Evolutionary conservation across 2,329 filamentous ascomycete genomes (phyloP).

Genomic region (Alternaria infectoria): DNA sequence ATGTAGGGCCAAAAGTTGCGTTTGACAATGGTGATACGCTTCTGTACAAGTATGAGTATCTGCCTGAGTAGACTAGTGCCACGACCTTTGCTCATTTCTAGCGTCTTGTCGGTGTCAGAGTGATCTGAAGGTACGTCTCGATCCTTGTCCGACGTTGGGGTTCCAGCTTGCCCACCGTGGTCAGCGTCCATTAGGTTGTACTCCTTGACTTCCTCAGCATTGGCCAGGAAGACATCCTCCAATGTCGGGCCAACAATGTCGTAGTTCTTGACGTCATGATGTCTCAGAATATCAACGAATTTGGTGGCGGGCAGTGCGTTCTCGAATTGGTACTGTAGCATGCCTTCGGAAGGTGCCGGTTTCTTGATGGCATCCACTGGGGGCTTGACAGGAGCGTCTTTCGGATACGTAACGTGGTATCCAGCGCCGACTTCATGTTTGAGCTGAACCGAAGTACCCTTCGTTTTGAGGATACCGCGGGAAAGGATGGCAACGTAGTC

Average conservation of each 20-base stretch:
- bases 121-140: conserved; percentile 35
- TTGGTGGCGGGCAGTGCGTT: conserved; percentile 73
- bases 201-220: conserved; percentile 78
- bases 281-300: conserved; percentile 74
- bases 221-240: conserved; percentile 87
- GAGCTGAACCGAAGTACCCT: conserved; percentile 83
- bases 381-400: conserved; percentile 55
- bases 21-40: conserved; percentile 77
- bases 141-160: conserved; percentile 28
- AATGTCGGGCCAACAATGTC: conserved; percentile 88
- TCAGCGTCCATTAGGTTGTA: conserved; percentile 51
- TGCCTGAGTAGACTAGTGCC: conserved; percentile 74
- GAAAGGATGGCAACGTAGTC: conserved; percentile 90
- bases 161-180: conserved; percentile 23
- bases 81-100: conserved; percentile 68
- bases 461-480: conserved; percentile 79
- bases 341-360: conserved; percentile 61
- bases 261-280: conserved; percentile 73
- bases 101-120: conserved; percentile 39
- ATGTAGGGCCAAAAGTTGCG: conserved; percentile 79
- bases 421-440: conserved; percentile 84
- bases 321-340: conserved; percentile 73
- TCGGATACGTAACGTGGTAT: conserved; percentile 69
- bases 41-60: conserved; percentile 75
- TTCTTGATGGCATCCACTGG: conserved; percentile 53